These are phyloP conservation scores for Phytophthora pisi DNA, from an alignment of 352 stramenopile genomes.

Conservation along the genomic window DNA sequence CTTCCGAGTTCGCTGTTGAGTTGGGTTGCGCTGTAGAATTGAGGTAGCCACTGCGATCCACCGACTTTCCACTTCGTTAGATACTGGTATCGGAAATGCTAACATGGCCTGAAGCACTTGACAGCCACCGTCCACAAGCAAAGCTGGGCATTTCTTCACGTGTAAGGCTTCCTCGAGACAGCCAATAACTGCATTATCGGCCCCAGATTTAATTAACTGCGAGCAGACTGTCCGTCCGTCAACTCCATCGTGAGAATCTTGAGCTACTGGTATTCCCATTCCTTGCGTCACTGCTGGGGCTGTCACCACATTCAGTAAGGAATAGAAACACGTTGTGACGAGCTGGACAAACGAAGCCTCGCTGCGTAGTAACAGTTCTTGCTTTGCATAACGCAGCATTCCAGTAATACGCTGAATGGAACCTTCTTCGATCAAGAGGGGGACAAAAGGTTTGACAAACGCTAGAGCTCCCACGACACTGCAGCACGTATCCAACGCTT, in stretches of 20 bases:
- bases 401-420: constrained; percentile 25
- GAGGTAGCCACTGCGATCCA: constrained; percentile 30
- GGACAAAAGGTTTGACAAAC: constrained; percentile 14
- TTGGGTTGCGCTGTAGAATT: constrained; percentile 19
- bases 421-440: constrained; percentile 19
- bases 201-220: constrained; percentile 20
- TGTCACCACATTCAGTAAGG: constrained; percentile 28
- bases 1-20: constrained; percentile 14
- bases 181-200: constrained; percentile 25
- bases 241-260: not conserved
- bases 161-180: constrained; percentile 29
- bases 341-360: constrained; percentile 39
- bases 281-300: constrained; percentile 3
- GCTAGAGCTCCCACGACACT: constrained; percentile 41
- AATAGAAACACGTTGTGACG: constrained; percentile 38
- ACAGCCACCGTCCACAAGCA: constrained; percentile 24
- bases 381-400: constrained; percentile 33
- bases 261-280: not conserved
- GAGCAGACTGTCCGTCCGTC: constrained; percentile 11
- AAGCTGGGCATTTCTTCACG: constrained; percentile 8
- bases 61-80: constrained; percentile 19
- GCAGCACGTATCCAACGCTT: constrained; percentile 45
- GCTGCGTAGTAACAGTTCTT: constrained; percentile 26
- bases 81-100: constrained; percentile 8
- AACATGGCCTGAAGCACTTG: constrained; percentile 23